Percentiles rank a stretch among this genome's conserved stretches.
phyloP scores from a whole-genome alignment of 257 asterid genomes.

The Solanum tacnaense region DNA sequence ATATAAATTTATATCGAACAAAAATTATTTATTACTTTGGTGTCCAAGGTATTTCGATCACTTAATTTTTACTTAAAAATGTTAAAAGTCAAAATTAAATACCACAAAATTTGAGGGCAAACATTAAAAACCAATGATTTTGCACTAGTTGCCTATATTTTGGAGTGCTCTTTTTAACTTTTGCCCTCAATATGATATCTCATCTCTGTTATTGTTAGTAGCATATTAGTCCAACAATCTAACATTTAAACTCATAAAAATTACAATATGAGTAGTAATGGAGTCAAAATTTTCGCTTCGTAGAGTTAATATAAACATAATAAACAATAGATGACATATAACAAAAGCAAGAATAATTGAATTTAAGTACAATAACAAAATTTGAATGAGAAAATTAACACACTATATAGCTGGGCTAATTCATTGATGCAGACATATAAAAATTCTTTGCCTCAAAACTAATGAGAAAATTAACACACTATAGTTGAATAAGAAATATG shows the following conservation, averaged over 20 bases:
- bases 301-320: neutral
- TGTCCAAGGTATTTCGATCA: neutral
- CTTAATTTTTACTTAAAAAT: no score
- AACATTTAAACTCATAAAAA: neutral
- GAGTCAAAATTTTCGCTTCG: neutral
- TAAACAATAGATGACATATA: accelerated
- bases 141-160: neutral
- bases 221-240: neutral
- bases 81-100: no score
- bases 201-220: neutral
- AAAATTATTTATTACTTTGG: neutral
- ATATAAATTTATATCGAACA: no score
- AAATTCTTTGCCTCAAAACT: neutral
- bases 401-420: neutral
- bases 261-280: neutral
- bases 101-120: neutral
- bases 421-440: neutral
- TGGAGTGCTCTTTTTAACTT: neutral
- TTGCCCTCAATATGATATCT: neutral
- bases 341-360: neutral
- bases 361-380: neutral
- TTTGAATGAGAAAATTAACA: neutral
- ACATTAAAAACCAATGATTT: neutral
- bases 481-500: neutral
- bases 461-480: no score